These are phyloP conservation scores for Baorangia bicolor DNA, from an alignment of 768 basidiomycete species.

Conservation along the genomic window DNA sequence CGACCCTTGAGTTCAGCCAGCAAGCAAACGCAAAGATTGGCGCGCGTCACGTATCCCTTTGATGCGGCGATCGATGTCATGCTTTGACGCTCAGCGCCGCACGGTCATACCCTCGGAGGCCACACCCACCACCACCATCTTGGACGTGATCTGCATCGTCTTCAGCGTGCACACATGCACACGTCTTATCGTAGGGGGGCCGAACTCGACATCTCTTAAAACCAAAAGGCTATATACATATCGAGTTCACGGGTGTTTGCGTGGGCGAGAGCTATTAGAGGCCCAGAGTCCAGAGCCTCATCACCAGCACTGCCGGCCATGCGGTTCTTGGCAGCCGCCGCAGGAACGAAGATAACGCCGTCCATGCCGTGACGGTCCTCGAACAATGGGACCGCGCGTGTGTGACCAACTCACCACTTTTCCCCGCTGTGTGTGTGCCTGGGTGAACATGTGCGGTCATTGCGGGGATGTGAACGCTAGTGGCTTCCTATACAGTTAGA, in stretches of 20 bases:
- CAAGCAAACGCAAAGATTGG: slow-evolving; percentile 17
- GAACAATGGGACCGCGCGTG: slow-evolving; percentile 6
- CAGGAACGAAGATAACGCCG: slow-evolving; percentile 2
- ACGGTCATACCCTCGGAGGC: not conserved
- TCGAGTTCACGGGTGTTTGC: too few species aligned
- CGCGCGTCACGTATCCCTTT: slow-evolving; percentile 6
- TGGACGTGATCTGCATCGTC: not conserved
- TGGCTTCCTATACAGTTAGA: too few species aligned
- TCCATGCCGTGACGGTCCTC: slow-evolving; percentile 11
- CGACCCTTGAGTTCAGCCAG: not conserved
- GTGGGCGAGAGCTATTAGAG: not conserved
- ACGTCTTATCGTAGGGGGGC: not conserved
- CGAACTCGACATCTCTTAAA: not conserved
- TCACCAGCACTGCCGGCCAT: slow-evolving; percentile 7
- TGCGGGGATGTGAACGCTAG: slow-evolving; percentile 8
- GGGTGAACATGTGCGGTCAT: not conserved
- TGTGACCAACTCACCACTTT: not conserved
- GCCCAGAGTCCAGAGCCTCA: not conserved
- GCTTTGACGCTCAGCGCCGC: not conserved
- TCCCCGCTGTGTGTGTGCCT: slow-evolving; percentile 3
- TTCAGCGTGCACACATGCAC: too few species aligned
- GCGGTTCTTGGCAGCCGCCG: slow-evolving; percentile 9
- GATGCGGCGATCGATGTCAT: slow-evolving; percentile 8
- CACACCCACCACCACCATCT: not conserved
- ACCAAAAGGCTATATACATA: too few species aligned